Evolutionary conservation across 164 flowering plant genomes (phyloP).

Genomic region (Macadamia integrifolia): DNA sequence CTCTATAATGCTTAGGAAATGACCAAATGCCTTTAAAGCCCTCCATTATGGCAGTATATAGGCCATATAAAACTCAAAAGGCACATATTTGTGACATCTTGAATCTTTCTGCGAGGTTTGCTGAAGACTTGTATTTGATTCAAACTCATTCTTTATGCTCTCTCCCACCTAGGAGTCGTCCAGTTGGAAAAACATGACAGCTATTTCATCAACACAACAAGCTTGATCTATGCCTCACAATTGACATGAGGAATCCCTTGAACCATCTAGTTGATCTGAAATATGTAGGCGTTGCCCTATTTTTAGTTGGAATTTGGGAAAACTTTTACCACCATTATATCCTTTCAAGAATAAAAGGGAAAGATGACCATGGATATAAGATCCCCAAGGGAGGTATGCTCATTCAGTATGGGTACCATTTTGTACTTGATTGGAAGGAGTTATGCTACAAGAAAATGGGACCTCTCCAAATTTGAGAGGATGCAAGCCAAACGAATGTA

Average conservation of each 20-base stretch:
- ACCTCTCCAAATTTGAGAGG: slow-evolving; percentile 50
- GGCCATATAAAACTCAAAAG: no score
- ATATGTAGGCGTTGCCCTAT: slow-evolving; percentile 37
- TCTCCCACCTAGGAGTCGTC: no score
- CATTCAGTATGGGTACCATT: slow-evolving; percentile 29
- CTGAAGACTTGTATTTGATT: no score
- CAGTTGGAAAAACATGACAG: slow-evolving; percentile 1
- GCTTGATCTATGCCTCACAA: slow-evolving; percentile 42
- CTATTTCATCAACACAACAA: slow-evolving; percentile 32
- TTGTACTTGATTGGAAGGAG: slow-evolving; percentile 61
- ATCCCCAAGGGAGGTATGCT: slow-evolving; percentile 69
- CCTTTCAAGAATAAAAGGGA: slow-evolving; percentile 42
- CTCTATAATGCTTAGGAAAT: no score
- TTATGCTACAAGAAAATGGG: slow-evolving; percentile 61
- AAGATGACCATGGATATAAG: slow-evolving; percentile 42
- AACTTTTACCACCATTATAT: slow-evolving; percentile 67
- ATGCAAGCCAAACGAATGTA: no score
- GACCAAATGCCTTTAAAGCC: no score
- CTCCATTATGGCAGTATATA: no score
- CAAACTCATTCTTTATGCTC: no score
- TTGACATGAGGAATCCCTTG: slow-evolving; percentile 27
- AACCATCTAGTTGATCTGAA: slow-evolving; percentile 41
- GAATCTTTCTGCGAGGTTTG: no score
- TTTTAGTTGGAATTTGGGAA: slow-evolving; percentile 49
- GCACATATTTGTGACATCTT: no score